Conservation (phyloP, 495 filamentous ascomycete species). For the Thermothielavioides terrestris region DNA sequence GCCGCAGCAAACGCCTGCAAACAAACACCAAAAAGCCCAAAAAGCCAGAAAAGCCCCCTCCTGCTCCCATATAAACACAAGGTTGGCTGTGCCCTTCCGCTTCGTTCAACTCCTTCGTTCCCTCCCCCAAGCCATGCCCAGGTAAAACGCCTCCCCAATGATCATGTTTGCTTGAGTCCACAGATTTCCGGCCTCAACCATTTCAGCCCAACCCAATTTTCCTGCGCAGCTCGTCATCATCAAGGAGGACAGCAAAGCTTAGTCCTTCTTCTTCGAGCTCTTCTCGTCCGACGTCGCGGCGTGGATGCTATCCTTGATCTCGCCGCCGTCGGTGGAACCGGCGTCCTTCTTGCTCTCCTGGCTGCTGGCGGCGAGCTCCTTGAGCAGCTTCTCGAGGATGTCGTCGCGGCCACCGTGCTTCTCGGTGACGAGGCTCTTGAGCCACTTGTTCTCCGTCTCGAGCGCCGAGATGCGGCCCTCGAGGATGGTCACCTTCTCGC, state of each 20-base stretch:
- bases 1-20: too few relatives aligned
- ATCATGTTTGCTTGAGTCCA: neutral
- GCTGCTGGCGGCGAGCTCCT: constrained; percentile 29
- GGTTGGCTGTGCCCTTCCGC: too few relatives aligned
- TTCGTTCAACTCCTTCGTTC: too few relatives aligned
- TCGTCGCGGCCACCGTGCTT: constrained; percentile 62
- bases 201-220: too few relatives aligned
- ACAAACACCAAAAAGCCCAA: too few relatives aligned
- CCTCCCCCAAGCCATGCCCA: neutral
- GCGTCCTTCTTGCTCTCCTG: neutral
- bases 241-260: too few relatives aligned
- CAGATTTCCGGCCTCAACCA: too few relatives aligned
- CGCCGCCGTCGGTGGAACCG: too few relatives aligned
- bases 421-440: constrained; percentile 87
- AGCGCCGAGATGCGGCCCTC: constrained; percentile 77
- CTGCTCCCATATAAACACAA: too few relatives aligned
- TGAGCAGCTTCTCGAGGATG: constrained; percentile 36
- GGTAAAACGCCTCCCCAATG: constrained; percentile 1
- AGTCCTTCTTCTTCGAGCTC: neutral
- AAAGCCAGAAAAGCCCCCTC: too few relatives aligned
- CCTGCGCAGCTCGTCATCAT: too few relatives aligned
- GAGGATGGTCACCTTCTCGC: constrained; percentile 68
- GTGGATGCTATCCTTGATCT: constrained; percentile 6
- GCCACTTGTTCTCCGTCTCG: constrained; percentile 94
- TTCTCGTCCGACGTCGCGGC: neutral